Percentiles rank a stretch among this genome's conserved stretches.
Conservation (phyloP, 345 rosid genomes). For the Syzygium grande region DNA sequence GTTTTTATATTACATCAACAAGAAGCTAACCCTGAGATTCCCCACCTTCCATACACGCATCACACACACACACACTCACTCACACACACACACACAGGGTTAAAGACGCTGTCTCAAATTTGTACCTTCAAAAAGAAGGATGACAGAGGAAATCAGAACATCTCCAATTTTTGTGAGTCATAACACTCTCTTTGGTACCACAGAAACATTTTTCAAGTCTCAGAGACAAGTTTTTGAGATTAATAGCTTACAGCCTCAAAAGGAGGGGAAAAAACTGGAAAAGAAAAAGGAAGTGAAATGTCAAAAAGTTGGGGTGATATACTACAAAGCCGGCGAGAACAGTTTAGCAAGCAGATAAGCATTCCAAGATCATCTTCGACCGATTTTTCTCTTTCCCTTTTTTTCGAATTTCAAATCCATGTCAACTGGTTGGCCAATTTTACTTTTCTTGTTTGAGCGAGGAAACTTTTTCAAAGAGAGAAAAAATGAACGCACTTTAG, state of each 20-base stretch:
- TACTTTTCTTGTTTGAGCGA: background rate
- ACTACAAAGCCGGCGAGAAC: background rate
- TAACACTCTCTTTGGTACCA: background rate
- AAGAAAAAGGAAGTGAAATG: background rate
- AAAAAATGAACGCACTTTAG: conserved; percentile 10
- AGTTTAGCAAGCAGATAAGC: background rate
- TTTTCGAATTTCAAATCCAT: background rate
- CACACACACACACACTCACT: background rate
- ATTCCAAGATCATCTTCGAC: background rate
- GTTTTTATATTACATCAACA: background rate
- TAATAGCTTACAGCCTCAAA: conserved; percentile 2
- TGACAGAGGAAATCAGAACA: background rate
- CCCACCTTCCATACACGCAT: background rate
- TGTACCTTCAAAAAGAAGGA: background rate
- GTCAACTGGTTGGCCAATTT: background rate
- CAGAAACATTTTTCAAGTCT: background rate
- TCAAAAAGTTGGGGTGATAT: background rate
- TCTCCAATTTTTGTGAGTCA: background rate
- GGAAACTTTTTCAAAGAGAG: background rate
- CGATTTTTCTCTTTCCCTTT: background rate
- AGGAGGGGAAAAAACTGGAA: background rate
- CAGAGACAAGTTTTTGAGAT: background rate
- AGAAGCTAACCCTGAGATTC: conserved; percentile 10
- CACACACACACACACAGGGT: background rate
- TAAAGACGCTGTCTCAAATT: background rate